Evolutionary conservation across 2,329 filamentous ascomycete species (phyloP), one percentile per base, ranked within the genome.

Genomic region (Trichoderma sp.): DNA sequence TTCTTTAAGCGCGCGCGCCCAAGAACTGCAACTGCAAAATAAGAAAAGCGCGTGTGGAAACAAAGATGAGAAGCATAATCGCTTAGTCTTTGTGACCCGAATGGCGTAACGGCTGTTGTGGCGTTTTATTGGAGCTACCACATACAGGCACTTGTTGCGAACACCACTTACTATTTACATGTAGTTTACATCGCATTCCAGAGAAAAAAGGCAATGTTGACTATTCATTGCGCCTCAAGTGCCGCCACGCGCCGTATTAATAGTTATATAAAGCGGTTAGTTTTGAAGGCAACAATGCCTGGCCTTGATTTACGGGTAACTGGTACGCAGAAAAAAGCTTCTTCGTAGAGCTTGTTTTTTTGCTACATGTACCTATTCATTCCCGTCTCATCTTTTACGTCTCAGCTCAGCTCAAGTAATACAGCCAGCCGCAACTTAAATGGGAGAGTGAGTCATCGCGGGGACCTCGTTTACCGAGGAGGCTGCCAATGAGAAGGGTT

Each of bases 371-470:
- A 27, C 40, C 19, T 43, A 43, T 19, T 43, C 40, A 43, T n/a
- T 43, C 40, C 40, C 40, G 40, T 43, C 40, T 43, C 40, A 43
- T 43, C 40, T 43, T 43, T 43, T 58, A 35, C 56, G 31, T 37
- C 33, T 58, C 21, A 24, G 35, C 56, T 58, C 56, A 58, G 56
- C 56, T 58, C 56, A 58, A 33, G 31, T 58, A 33, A 58, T 58
- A 33, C 33, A 33, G 56, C 7, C 31, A 37, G 56, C 56, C 56
- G 31, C 56, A 58, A 58, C 56, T 58, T 33, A 37, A 58, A 58
- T n/a, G 16, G 16, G 11, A 14, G 33, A 35, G 33, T 35, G 40
- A 43, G 40, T 43, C 40, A 43, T n/a, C 16, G 40, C 7, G 40
- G 40, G 40, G 7, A 43, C 40, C 40, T 43, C 16, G 19, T 43